These are phyloP conservation scores for Clarireedia paspali DNA, from an alignment of 2,329 filamentous ascomycete species.

Conservation along the genomic window DNA sequence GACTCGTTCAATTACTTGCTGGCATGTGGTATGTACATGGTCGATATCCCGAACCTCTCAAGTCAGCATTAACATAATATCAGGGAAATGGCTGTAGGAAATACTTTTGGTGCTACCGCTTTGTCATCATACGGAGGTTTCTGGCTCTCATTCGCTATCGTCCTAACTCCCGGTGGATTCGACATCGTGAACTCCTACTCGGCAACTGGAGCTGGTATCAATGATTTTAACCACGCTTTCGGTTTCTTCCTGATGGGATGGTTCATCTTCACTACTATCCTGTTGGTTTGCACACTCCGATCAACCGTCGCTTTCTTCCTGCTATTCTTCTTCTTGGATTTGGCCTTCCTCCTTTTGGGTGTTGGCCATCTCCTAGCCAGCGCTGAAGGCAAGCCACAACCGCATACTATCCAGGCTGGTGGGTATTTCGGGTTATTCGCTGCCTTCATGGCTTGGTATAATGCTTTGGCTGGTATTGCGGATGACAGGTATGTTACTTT, in stretches of 20 bases:
- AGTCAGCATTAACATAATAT: neutral
- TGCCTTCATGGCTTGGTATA: slow-evolving; percentile 82
- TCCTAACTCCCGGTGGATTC: slow-evolving; percentile 51
- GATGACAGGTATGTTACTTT: slow-evolving; percentile 51
- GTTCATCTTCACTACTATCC: slow-evolving; percentile 55
- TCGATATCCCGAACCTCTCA: neutral
- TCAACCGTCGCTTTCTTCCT: slow-evolving; percentile 54
- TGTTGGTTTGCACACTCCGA: slow-evolving; percentile 46
- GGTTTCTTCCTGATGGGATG: slow-evolving; percentile 52
- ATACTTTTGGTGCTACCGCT: slow-evolving; percentile 57
- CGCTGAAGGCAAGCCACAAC: slow-evolving; percentile 30
- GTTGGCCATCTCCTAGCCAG: slow-evolving; percentile 29
- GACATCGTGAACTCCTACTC: slow-evolving; percentile 35
- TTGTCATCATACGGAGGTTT: slow-evolving; percentile 56
- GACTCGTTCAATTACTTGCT: slow-evolving; percentile 58
- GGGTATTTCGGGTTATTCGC: slow-evolving; percentile 75
- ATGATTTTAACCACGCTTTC: slow-evolving; percentile 40
- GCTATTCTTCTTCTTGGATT: slow-evolving; percentile 50
- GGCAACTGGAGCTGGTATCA: slow-evolving; percentile 15
- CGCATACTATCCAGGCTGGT: slow-evolving; percentile 54
- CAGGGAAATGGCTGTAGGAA: slow-evolving; percentile 56
- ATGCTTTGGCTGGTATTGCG: slow-evolving; percentile 73
- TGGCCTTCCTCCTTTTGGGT: slow-evolving; percentile 50
- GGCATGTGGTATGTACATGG: slow-evolving; percentile 47
- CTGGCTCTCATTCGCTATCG: slow-evolving; percentile 52